Evolutionary conservation across 1,284 basidiomycete genomes (phyloP), one percentile per base, ranked within the genome.

Genomic region (Marasmius sp.): DNA sequence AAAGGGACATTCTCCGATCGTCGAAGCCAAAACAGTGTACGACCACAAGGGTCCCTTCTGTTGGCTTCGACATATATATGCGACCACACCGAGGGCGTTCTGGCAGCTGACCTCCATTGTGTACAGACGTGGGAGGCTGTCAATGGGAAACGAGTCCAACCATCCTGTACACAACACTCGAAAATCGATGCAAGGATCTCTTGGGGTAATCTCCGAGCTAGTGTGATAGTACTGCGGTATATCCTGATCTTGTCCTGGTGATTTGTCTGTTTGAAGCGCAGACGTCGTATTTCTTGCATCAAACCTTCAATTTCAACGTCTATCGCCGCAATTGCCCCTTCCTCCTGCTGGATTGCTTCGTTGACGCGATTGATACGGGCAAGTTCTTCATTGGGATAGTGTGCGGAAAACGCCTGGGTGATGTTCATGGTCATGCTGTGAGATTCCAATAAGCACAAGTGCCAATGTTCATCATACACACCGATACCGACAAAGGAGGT

Each of bases 111-210:
- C 57, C 85, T 78, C 87, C 87, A 89, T 59, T 81, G 74, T 3
- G 81, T 78, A 66, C 85, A 89, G 39, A 88, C 85, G 57, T 86
- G 84, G 12, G 85, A 87, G 48, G 79, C 79, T 50, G 79, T 75
- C 18, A 88, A 69, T 14, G 86, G 86, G 10, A 81, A 84, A 22
- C 79, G 78, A 18, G 80, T 81, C 82, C 84, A 87, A 11, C 83
- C 83, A 54, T 77, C 76, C 22, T 71, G 71, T 8, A 81, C 77
- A 67, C 83, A 85, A 37, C 77, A 70, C 62, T 83, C 79, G 65
- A 88, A 84, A 37, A 88, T 83, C 62, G 73, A 71, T 38, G 81
- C 82, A 47, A 89, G 79, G 22, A 88, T 70, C 66, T 89, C 87
- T 3, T 74, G 73, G 5, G 85, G 84, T 56, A 86, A 75, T 22